Evolutionary conservation across 1,284 basidiomycete genomes (phyloP).

Genomic region (Boletellus sp.): DNA sequence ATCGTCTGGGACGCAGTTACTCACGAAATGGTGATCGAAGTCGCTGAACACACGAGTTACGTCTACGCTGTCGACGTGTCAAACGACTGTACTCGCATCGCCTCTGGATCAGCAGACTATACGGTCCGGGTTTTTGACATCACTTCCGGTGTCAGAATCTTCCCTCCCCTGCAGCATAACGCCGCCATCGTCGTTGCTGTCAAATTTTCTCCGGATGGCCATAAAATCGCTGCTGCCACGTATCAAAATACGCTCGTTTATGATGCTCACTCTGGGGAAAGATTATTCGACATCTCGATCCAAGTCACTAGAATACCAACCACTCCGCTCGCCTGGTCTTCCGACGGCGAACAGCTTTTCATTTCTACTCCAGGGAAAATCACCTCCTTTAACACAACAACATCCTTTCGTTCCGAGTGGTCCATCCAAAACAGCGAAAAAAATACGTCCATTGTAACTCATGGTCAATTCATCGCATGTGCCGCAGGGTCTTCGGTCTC

Average conservation of each 20-base stretch:
- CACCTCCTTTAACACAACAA: neutral
- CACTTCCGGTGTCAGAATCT: neutral
- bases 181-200: neutral
- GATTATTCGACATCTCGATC: neutral
- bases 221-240: neutral
- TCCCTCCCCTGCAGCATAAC: neutral
- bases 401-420: neutral
- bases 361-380: neutral
- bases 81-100: neutral
- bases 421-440: neutral
- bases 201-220: neutral
- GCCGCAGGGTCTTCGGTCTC: neutral
- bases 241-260: neutral
- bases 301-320: neutral
- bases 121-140: neutral
- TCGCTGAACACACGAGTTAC: neutral
- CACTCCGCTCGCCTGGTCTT: neutral
- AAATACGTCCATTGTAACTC: neutral
- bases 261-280: neutral
- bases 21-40: neutral
- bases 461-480: neutral
- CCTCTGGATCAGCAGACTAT: neutral
- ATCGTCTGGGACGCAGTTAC: neutral
- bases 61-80: neutral
- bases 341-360: neutral